Evolutionary conservation across 169 alveolate species (phyloP).

Genomic region (Cryptosporidium ryanae): DNA sequence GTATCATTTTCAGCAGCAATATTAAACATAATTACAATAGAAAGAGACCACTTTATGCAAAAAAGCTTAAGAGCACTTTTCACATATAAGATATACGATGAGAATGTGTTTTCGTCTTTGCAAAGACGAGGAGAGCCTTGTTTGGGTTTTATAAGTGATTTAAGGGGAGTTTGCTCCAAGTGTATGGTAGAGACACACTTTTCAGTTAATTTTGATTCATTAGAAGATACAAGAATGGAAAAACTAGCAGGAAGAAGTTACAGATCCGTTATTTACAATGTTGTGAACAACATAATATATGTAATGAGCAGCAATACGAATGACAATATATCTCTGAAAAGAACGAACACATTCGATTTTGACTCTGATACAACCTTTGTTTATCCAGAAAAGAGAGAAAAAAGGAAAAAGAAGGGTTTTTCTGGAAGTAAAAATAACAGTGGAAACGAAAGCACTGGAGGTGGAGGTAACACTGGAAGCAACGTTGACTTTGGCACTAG

Average conservation of each 20-base stretch:
- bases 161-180: not conserved
- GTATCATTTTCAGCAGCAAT: constrained; percentile 61
- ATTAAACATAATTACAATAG: constrained; percentile 52
- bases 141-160: not conserved
- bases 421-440: not conserved
- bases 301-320: constrained; percentile 25
- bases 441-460: not conserved
- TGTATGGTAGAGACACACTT: constrained; percentile 41
- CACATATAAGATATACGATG: constrained; percentile 12
- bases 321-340: constrained; percentile 1
- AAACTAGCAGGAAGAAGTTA: not conserved
- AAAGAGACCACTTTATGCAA: constrained; percentile 45
- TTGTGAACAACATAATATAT: constrained; percentile 37
- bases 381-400: too few relatives aligned
- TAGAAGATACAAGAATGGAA: not conserved
- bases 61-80: constrained; percentile 9
- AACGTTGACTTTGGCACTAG: too few relatives aligned
- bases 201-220: not conserved
- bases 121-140: not conserved
- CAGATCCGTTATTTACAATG: constrained; percentile 17
- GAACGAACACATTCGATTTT: constrained; percentile 24
- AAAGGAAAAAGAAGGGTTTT: too few relatives aligned
- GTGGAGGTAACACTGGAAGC: too few relatives aligned
- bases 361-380: not conserved
- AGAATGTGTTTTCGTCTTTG: constrained; percentile 10